Evolutionary conservation across 441 rosid genomes (phyloP).

Genomic region (Adansonia rubrostipa): DNA sequence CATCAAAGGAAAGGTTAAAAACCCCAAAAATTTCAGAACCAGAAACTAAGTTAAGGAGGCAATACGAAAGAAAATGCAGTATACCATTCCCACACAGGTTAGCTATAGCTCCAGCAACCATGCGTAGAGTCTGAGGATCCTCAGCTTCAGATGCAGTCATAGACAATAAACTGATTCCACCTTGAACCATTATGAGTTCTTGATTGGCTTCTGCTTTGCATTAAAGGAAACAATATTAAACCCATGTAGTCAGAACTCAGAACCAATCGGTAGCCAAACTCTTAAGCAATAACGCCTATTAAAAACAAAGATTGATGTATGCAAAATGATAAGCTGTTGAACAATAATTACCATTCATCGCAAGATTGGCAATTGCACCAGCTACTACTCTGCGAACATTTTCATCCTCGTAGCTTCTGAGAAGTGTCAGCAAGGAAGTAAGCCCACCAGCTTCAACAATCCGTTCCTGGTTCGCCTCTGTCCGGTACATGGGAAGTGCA

Average conservation of each 20-base stretch:
- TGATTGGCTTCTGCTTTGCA: conserved; percentile 77
- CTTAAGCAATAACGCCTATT: conserved; percentile 10
- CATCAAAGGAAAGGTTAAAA: background rate
- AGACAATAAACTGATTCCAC: conserved; percentile 84
- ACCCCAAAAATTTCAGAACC: background rate
- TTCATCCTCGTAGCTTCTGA: conserved; percentile 93
- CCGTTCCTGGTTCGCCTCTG: conserved; percentile 92
- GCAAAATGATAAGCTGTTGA: conserved; percentile 4
- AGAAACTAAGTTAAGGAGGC: background rate
- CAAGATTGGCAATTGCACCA: conserved; percentile 98
- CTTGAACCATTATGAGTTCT: conserved; percentile 89
- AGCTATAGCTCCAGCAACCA: conserved; percentile 99
- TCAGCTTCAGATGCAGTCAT: conserved; percentile 86
- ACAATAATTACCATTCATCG: conserved; percentile 81
- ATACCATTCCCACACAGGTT: conserved; percentile 98
- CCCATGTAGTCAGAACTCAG: conserved; percentile 14
- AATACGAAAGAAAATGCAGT: conserved; percentile 20
- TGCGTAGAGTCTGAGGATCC: conserved; percentile 93
- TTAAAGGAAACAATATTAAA: conserved; percentile 23
- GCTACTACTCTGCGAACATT: conserved; percentile 95
- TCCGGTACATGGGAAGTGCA: conserved; percentile 16
- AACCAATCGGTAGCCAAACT: conserved; percentile 14
- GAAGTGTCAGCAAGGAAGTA: conserved; percentile 85
- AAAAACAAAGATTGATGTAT: conserved; percentile 1
- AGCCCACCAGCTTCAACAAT: conserved; percentile 99